phyloP scores from a whole-genome alignment of 768 basidiomycete species.

The Lentinula boryana region DNA sequence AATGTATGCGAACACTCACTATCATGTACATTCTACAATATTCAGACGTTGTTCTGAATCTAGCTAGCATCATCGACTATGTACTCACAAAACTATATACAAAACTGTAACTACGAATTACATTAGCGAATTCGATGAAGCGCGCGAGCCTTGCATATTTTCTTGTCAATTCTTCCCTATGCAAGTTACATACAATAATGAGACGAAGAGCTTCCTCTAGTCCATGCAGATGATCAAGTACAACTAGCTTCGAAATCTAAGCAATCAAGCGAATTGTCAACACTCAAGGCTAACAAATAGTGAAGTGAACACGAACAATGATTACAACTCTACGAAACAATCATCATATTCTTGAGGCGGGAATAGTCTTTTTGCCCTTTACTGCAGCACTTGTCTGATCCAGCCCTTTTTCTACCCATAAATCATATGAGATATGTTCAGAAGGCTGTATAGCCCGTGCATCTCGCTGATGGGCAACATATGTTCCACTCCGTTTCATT shows the following conservation, averaged over 20 bases:
- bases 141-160: too few relatives aligned
- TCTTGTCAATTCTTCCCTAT: too few relatives aligned
- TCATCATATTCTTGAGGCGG: not conserved
- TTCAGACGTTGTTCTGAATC: too few relatives aligned
- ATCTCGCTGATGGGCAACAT: not conserved
- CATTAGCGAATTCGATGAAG: too few relatives aligned
- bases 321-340: not conserved
- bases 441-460: not conserved
- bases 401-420: slow-evolving; percentile 3
- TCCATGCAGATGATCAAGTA: not conserved
- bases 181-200: too few relatives aligned
- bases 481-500: not conserved
- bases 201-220: not conserved
- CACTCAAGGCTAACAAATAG: not conserved
- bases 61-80: too few relatives aligned
- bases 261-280: not conserved
- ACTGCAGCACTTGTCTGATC: slow-evolving; percentile 5
- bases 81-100: too few relatives aligned
- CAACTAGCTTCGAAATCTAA: not conserved
- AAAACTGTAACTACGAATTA: too few relatives aligned
- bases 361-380: not conserved
- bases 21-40: too few relatives aligned
- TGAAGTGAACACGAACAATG: not conserved
- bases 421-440: not conserved
- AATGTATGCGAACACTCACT: too few relatives aligned